Base-by-base conservation (phyloP, 768 basidiomycete species). In the Stropharia rugosoannulata region DNA sequence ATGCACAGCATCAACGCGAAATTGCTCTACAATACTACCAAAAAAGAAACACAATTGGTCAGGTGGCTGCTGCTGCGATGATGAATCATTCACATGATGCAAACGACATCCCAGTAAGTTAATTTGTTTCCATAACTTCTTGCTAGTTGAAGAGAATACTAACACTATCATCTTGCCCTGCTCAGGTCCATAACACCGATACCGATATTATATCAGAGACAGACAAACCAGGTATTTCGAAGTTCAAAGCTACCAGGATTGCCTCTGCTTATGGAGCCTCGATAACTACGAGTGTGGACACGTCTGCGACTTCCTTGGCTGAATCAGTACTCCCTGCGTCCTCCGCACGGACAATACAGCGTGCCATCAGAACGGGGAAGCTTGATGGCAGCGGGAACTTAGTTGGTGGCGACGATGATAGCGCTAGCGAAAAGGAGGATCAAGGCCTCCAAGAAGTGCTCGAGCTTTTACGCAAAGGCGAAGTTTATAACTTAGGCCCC, bases 1-100 rank as follows among this genome's bases (percentile, higher is more conserved):
- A 74, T 47, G 86, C 82, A 19, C 80, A 75, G 49, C 87, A 88
- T 61, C 87, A 90, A 59, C 84, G 89, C 27, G 89, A 91, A 66
- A 79, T 92, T 60, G 84, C 86, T 15, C 63, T 91, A 40, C 84
- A 84, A 59, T 92, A 93, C 64, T 76, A 86, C 66, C 71, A 77
- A 59, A 87, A 84, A 65, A 82, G 87, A 47, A 70, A 69, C 36
- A 73, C 73, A 15, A 78, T 91, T 49, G 83, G 84, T 1, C 73
- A 79, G 38, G 80, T 79, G 44, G 79, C 82, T 42, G 73, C 80
- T 12, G 72, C 73, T 39, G 80, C 78, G 9, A 76, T 88, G 75
- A 71, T 72, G 49, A 72, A 74, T 5, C 80, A 80, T 59, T 68
- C 71, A 19, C 76, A 79, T 55, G 72, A 74, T 36, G 71, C 72